These are phyloP conservation scores for Rhizopogon hawkerae DNA, from an alignment of 1,284 basidiomycete species.

Conservation along the genomic window DNA sequence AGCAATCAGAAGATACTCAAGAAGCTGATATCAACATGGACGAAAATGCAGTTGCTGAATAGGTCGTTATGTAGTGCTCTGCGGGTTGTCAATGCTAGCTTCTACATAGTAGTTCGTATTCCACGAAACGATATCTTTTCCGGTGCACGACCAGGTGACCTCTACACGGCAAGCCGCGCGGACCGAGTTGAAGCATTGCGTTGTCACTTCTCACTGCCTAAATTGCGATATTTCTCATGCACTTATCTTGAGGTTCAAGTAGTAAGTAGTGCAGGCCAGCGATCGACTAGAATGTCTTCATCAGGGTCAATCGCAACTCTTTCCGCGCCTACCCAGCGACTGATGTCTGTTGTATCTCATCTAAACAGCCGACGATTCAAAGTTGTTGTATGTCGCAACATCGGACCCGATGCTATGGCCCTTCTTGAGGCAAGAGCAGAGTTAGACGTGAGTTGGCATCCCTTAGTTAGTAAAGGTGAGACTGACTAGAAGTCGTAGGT, in stretches of 20 bases:
- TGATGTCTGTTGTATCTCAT: constrained; percentile 30
- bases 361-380: constrained; percentile 34
- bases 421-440: constrained; percentile 44
- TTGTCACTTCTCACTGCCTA: background rate
- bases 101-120: background rate
- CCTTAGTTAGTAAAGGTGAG: background rate
- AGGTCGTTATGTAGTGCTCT: constrained; percentile 3
- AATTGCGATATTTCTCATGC: no score
- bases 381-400: constrained; percentile 58
- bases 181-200: background rate
- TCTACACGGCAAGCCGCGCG: background rate
- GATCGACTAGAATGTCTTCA: constrained; percentile 20
- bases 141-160: background rate
- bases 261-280: background rate
- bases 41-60: constrained; percentile 20
- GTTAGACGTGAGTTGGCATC: constrained; percentile 41
- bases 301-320: constrained; percentile 21
- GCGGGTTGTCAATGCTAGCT: background rate
- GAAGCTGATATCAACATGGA: constrained; percentile 27
- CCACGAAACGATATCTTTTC: background rate
- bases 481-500: constrained; percentile 32
- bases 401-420: constrained; percentile 68
- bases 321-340: constrained; percentile 17
- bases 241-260: no score
- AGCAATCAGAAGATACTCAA: constrained; percentile 56